Evolutionary conservation across 2,329 filamentous ascomycete genomes (phyloP).

Genomic region (Fusarium ramigenum): DNA sequence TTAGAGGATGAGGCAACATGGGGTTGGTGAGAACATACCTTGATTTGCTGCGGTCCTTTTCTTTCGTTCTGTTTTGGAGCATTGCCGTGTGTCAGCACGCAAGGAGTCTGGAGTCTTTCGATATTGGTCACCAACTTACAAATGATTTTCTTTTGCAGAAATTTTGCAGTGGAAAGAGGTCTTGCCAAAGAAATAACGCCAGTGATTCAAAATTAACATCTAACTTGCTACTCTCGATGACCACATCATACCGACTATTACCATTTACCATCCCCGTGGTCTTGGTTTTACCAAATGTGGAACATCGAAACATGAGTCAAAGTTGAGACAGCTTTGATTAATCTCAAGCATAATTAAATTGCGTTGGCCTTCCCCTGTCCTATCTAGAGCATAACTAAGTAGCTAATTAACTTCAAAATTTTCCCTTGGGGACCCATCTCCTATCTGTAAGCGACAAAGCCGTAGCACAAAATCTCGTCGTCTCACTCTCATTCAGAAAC

Average conservation of each 20-base stretch:
- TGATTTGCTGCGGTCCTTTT: background rate
- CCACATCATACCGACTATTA: no score
- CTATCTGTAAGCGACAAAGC: background rate
- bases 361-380: background rate
- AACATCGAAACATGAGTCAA: background rate
- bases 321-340: background rate
- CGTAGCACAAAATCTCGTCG: constrained; percentile 17
- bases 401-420: background rate
- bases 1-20: background rate
- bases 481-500: constrained; percentile 11
- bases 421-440: background rate
- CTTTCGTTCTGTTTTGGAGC: background rate
- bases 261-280: background rate
- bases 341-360: background rate
- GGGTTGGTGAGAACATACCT: constrained; percentile 25
- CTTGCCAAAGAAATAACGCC: background rate
- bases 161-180: background rate
- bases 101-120: constrained; percentile 25
- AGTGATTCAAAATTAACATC: background rate
- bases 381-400: background rate
- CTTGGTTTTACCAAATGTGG: background rate
- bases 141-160: background rate
- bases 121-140: background rate
- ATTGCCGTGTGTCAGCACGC: constrained; percentile 23
- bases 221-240: background rate